Base-by-base conservation (phyloP, 306 rosid genomes). In the Quercus berberidifolia region DNA sequence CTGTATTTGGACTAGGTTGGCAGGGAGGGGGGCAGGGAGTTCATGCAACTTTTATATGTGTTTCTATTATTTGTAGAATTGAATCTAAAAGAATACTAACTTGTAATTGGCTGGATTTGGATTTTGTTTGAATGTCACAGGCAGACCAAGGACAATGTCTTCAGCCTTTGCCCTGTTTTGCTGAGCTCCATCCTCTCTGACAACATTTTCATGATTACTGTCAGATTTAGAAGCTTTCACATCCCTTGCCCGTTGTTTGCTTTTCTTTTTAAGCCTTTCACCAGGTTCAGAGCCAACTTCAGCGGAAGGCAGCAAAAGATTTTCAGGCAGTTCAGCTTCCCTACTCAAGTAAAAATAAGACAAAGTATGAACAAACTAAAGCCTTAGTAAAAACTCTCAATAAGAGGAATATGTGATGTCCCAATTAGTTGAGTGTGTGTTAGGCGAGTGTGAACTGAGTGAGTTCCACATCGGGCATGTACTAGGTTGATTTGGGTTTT, bases 31-130 rank as follows among this genome's bases (percentile, higher is more conserved):
- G 72, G 26, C 26, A 6, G 21, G 8, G 20, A 64, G 17, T 35
- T 68, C 52, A 35, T 19, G 28, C 52, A 35, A 68, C 17, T 68
- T 68, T 41, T 41, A 41, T 38, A 38, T 41, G 46, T 41, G 46
- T 41, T 41, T 41, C 46, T 41, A 41, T 8, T 41, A 41, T 41
- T 41, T 41, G 12, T 35, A 68, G 26, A 68, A 68, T 33, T 68
- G 69, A 54, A 38, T 38, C 26, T 25, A 74, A 63, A 67, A 55
- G 41, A 56, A 17, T 4, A 80, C 93, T 79, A 83, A 91, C 97
- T 76, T 81, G 78, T 80, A 86, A 80, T 55, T 52, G 74, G 74
- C 82, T 54, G 73, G 78, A 69, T 81, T 74, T 78, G 58, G 81
- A 75, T 73, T 78, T 75, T 80, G 79, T 55, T 87, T 84, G 65